Base-by-base conservation (phyloP, 805 yeast species). In the Saturnispora quitensis region DNA sequence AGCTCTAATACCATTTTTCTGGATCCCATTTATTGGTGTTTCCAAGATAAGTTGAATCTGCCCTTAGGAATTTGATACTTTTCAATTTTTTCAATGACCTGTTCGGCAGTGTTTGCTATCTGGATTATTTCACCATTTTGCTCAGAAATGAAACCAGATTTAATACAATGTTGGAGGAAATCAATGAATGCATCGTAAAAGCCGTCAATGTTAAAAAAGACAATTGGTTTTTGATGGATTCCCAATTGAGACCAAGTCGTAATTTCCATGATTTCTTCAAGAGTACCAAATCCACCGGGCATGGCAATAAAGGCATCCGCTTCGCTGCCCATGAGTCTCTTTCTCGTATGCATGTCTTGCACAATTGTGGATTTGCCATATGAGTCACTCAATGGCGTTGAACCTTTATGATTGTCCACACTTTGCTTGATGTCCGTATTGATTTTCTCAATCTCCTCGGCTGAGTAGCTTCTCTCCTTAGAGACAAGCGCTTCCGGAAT, bases 231-330 rank as follows among this genome's bases (percentile, higher is more conserved):
- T 55, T 74, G 70, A 67, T 89, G 96, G 58, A 89, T 88, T 34
- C 90, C 93, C 60, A 89, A 74, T 72, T 89, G 96, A 47, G 82
- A 80, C 96, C 96, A 89, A 4, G 96, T 89, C 53, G 85, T 84
- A 51, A 87, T 84, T 71, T 89, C 96, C 83, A 88, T 82, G 55
- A 89, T 73, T 69, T 89, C 96, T 68, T 89, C 96, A 63, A 87
- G 69, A 7, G 95, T 88, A 48, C 96, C 96, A 64, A 81, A 88
- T 2, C 96, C 96, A 56, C 96, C 96, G 13, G 96, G 96, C 70
- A 89, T 74, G 0, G 96, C 95, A 44, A 89, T 78, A 67, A 89
- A 89, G 8, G 67, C 67, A 58, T 81, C 81, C n/a, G 91, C 83
- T 65, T 85, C 90, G 61, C 78, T 75, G 28, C 89, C 95, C 96